phyloP scores from a whole-genome alignment of 192 early-diverging fungal genomes.

The Coemansia biformis region DNA sequence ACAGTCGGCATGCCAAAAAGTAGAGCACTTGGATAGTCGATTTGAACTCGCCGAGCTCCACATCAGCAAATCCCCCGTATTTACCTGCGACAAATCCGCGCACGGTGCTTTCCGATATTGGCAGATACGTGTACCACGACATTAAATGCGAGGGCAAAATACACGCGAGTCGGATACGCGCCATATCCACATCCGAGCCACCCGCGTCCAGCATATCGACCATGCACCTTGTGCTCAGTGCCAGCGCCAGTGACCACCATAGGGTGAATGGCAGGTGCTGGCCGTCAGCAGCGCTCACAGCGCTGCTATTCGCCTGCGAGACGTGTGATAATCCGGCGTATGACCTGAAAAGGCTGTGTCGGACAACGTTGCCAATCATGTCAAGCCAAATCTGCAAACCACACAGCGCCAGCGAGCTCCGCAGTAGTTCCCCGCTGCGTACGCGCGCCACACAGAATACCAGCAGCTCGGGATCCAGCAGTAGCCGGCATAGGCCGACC shows the following conservation, averaged over 20 bases:
- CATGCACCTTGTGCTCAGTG: slow-evolving; percentile 14
- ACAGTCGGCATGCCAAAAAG: slow-evolving; percentile 26
- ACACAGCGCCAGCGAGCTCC: slow-evolving; percentile 7
- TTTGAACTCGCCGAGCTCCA: slow-evolving; percentile 1
- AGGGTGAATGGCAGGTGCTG: neutral
- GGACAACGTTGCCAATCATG: slow-evolving; percentile 19
- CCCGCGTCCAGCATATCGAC: neutral
- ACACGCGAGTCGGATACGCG: slow-evolving; percentile 8
- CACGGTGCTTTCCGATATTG: slow-evolving; percentile 2
- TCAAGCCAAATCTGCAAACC: slow-evolving; percentile 38
- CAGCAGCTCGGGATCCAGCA: slow-evolving; percentile 22
- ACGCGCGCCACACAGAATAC: neutral
- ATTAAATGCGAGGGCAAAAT: slow-evolving; percentile 24
- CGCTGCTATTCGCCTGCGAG: too few species aligned
- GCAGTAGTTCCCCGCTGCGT: neutral
- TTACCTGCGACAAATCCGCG: neutral
- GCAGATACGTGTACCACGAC: slow-evolving; percentile 26
- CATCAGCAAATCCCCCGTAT: neutral
- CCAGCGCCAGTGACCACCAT: slow-evolving; percentile 36
- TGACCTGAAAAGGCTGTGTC: slow-evolving; percentile 35
- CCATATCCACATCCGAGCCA: neutral
- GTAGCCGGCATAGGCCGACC: slow-evolving; percentile 10
- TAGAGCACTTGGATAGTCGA: slow-evolving; percentile 18
- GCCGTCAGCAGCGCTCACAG: too few species aligned
- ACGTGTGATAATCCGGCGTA: too few species aligned